Base-by-base conservation (phyloP, 805 yeast genomes). In the Saccharomycopsis fermentans region DNA sequence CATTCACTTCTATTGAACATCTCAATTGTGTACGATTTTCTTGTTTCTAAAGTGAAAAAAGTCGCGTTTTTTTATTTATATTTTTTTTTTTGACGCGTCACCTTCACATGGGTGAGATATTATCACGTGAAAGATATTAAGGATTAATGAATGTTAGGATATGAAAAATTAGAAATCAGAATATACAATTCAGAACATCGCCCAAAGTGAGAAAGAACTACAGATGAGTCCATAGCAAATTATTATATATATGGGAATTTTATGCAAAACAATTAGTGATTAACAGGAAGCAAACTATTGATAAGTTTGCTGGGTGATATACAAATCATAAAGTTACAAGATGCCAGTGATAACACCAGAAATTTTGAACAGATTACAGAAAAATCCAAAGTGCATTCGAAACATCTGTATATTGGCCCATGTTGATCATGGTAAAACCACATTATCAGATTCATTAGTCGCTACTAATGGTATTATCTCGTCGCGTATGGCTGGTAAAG, bases 401-500 rank as follows among this genome's bases (percentile, higher is more conserved):
- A 94, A 94, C 71, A 89, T 94, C 51, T 94, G 99, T 72, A 90
- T 94, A 62, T 77, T 94, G 55, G 99, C 99, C 0, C 99, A 94
- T 71, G 99, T 94, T 26, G 99, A 94, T 70, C 99, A 94, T 69
- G 99, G 99, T 29, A 94, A 94, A 73, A 94, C 99, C 0, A 89
- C 98, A 1, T 75, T 94, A 35, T 87, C 96, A 51, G 99, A 94
- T 70, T 87, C 96, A 9, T 74, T 94, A 54, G 73, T 94, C 43
- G 98, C 99, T 27, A 86, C 96, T 39, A 94, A 95, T 71, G 99
- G 99, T 55, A 90, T 94, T 69, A 90, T 94, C 52, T 92, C 99
- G 0, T 96, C 87, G 64, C 78, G 92, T 67, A 78, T 91, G 81
- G 99, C 97, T 1, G 99, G 99, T 35, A 91, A 90, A 68, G 90